phyloP scores from a whole-genome alignment of 345 rosid species.

The Lagerstroemia speciosa region DNA sequence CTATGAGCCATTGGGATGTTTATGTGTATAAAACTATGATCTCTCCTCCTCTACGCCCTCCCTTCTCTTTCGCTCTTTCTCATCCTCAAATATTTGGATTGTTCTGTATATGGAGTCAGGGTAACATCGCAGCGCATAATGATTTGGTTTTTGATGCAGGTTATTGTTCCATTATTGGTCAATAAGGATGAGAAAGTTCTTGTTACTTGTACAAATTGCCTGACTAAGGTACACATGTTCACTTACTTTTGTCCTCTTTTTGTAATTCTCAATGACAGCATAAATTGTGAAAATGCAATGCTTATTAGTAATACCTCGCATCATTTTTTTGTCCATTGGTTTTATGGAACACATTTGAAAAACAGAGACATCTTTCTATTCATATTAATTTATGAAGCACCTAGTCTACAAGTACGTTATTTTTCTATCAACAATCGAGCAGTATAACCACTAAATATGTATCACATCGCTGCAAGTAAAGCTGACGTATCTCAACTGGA shows the following conservation, averaged over 20 bases:
- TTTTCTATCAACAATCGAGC: not conserved
- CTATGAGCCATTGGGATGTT: conserved; percentile 48
- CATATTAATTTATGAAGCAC: not conserved
- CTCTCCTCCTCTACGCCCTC: not conserved
- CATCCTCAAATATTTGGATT: not conserved
- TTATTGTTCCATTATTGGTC: conserved; percentile 34
- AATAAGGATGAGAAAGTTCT: conserved; percentile 53
- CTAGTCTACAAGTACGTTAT: not conserved
- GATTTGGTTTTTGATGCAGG: conserved; percentile 23
- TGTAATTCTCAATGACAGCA: not conserved
- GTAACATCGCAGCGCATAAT: not conserved
- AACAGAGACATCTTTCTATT: not conserved
- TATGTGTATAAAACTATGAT: conserved; percentile 29
- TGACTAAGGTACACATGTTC: conserved; percentile 39
- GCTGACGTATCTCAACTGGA: not conserved
- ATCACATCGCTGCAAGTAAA: not conserved
- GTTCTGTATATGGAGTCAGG: not conserved
- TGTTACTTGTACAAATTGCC: conserved; percentile 36
- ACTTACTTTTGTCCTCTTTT: not conserved
- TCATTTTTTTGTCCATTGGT: not conserved
- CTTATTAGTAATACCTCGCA: not conserved
- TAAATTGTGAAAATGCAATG: not conserved
- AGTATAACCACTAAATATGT: not conserved
- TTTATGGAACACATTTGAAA: not conserved
- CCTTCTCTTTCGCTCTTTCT: not conserved